Evolutionary conservation across 2,329 filamentous ascomycete species (phyloP).

Genomic region (Fusarium penzigii): DNA sequence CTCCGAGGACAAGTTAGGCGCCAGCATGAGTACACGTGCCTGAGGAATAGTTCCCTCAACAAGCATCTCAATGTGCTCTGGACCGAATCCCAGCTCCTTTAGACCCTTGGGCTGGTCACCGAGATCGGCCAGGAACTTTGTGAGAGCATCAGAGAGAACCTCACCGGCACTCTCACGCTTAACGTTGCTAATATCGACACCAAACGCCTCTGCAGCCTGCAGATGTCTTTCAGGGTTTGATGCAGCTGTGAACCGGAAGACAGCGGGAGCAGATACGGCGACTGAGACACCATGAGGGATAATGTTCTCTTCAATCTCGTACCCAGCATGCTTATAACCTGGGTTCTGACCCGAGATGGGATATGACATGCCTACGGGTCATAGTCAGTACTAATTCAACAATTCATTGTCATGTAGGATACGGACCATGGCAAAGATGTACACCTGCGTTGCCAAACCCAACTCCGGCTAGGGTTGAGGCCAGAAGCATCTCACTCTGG

Average conservation of each 20-base stretch:
- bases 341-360: slow-evolving; percentile 96
- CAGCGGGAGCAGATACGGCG: slow-evolving; percentile 87
- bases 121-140: slow-evolving; percentile 76
- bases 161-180: slow-evolving; percentile 89
- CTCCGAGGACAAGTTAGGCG: slow-evolving; percentile 75
- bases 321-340: slow-evolving; percentile 84
- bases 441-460: slow-evolving; percentile 98
- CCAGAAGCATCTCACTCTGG: slow-evolving; percentile 92
- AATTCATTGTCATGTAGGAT: not conserved
- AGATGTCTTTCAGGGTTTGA: slow-evolving; percentile 93
- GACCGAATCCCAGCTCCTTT: slow-evolving; percentile 77
- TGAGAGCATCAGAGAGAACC: slow-evolving; percentile 79
- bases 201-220: slow-evolving; percentile 85
- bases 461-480: slow-evolving; percentile 89
- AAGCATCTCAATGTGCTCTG: slow-evolving; percentile 73
- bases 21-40: slow-evolving; percentile 84
- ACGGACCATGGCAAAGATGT: slow-evolving; percentile 67
- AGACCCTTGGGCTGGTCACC: slow-evolving; percentile 90
- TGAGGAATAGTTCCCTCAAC: slow-evolving; percentile 97
- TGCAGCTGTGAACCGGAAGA: slow-evolving; percentile 89
- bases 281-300: slow-evolving; percentile 97
- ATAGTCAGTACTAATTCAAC: slow-evolving; percentile 8
- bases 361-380: slow-evolving; percentile 79
- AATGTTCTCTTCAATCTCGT: slow-evolving; percentile 72
- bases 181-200: slow-evolving; percentile 83